A percentile compares a stretch with the other conserved stretches of the same genome.
phyloP scores from a whole-genome alignment of 441 rosid species.

The Jatropha podagrica region DNA sequence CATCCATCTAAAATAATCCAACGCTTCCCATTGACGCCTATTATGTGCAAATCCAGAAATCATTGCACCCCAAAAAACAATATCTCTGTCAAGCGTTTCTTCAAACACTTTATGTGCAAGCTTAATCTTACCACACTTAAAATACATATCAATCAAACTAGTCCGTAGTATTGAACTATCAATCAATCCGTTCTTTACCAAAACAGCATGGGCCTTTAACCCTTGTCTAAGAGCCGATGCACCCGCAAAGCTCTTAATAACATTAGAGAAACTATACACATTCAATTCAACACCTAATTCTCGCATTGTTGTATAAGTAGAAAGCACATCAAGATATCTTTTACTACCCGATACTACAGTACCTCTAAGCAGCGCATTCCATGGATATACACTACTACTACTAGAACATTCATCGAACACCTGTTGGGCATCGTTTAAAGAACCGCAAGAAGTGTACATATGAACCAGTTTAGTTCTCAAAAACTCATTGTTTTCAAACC shows the following conservation, averaged over 20 bases:
- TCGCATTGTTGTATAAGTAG: constrained; percentile 64
- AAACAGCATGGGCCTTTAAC: constrained; percentile 66
- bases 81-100: constrained; percentile 57
- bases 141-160: constrained; percentile 72
- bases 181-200: constrained; percentile 67
- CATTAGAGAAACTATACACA: constrained; percentile 61
- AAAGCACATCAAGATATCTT: constrained; percentile 55
- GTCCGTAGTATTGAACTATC: constrained; percentile 54
- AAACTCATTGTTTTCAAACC: constrained; percentile 67
- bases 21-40: constrained; percentile 56
- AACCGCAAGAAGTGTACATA: constrained; percentile 73
- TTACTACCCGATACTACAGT: constrained; percentile 65
- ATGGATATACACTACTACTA: constrained; percentile 47
- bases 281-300: constrained; percentile 62
- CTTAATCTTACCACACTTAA: constrained; percentile 70
- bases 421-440: constrained; percentile 58
- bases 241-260: constrained; percentile 82
- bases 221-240: constrained; percentile 75
- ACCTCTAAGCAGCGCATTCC: constrained; percentile 89
- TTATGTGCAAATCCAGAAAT: constrained; percentile 79
- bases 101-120: constrained; percentile 61
- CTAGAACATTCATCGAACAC: constrained; percentile 57
- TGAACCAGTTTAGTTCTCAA: constrained; percentile 61
- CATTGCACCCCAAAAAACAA: constrained; percentile 81
- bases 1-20: constrained; percentile 62